Evolutionary conservation across 805 yeast genomes (phyloP).

Genomic region (Grigorovia jiainica): DNA sequence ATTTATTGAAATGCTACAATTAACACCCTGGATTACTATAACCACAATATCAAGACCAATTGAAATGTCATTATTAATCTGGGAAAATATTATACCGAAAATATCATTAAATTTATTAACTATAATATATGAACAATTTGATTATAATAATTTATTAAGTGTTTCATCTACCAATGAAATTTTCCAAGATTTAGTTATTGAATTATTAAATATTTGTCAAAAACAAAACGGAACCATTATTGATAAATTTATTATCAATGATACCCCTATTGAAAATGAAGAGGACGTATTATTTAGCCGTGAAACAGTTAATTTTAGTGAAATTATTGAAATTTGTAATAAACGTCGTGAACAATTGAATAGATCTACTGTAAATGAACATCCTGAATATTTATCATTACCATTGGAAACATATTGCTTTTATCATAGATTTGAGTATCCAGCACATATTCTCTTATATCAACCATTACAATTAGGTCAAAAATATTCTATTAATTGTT

Average conservation of each 20-base stretch:
- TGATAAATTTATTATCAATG: constrained; percentile 5
- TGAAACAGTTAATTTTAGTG: constrained; percentile 11
- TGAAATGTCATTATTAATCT: constrained; percentile 20
- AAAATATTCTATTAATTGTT: constrained; percentile 11
- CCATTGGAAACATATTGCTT: constrained; percentile 30
- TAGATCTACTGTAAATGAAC: constrained; percentile 20
- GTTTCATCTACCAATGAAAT: constrained; percentile 18
- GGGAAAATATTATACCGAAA: constrained; percentile 25
- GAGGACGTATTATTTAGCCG: no score
- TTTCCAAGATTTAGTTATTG: constrained; percentile 22
- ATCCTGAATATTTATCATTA: constrained; percentile 26
- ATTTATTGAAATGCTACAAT: constrained; percentile 9
- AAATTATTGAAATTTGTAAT: constrained; percentile 14
- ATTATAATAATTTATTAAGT: constrained; percentile 18
- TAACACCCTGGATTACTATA: constrained; percentile 17
- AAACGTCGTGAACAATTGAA: constrained; percentile 17
- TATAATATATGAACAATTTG: constrained; percentile 19
- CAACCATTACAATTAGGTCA: constrained; percentile 21
- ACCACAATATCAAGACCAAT: constrained; percentile 6
- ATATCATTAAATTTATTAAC: constrained; percentile 25
- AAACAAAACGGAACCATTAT: constrained; percentile 16
- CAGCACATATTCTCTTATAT: constrained; percentile 23
- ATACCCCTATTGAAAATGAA: not conserved
- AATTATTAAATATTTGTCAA: constrained; percentile 19
- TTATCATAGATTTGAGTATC: constrained; percentile 26